Conservation (phyloP, 1,284 basidiomycete species). For the Cutaneotrichosporon cavernicola region DNA sequence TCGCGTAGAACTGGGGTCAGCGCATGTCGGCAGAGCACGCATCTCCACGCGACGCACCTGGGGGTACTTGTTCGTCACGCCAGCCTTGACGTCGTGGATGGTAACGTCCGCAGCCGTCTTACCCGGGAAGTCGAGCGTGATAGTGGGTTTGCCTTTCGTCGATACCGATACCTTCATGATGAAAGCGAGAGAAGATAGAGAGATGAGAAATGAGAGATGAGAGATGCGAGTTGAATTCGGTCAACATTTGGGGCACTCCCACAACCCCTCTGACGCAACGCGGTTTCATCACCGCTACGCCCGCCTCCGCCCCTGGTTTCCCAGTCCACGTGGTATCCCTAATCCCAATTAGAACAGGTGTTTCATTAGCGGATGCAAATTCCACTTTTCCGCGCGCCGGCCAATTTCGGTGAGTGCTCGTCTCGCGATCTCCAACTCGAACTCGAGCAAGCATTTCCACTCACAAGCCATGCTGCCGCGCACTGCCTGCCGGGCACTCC, state of each 20-base stretch:
- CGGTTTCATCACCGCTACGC: neutral
- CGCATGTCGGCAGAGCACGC: neutral
- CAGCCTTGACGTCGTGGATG: constrained; percentile 53
- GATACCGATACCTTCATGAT: constrained; percentile 58
- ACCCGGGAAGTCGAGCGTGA: constrained; percentile 60
- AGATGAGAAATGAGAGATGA: constrained; percentile 12
- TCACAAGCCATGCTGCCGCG: constrained; percentile 31
- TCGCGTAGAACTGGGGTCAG: constrained; percentile 61
- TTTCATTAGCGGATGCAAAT: neutral
- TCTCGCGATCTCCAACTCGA: neutral
- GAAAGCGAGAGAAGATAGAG: neutral
- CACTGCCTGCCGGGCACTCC: constrained; percentile 24
- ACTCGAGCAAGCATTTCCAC: neutral
- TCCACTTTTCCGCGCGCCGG: constrained; percentile 16
- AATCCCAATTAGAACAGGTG: neutral
- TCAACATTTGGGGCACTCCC: neutral
- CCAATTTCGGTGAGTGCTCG: constrained; percentile 22
- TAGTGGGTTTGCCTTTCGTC: constrained; percentile 58
- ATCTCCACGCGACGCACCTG: constrained; percentile 54
- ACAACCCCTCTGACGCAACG: neutral
- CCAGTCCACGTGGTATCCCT: neutral
- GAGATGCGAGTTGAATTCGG: constrained; percentile 38
- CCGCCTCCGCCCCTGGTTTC: no score
- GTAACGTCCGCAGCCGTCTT: constrained; percentile 54
- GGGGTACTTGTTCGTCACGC: constrained; percentile 52